Conservation (phyloP, 768 basidiomycete species). For the Paxillus ammoniavirescens region DNA sequence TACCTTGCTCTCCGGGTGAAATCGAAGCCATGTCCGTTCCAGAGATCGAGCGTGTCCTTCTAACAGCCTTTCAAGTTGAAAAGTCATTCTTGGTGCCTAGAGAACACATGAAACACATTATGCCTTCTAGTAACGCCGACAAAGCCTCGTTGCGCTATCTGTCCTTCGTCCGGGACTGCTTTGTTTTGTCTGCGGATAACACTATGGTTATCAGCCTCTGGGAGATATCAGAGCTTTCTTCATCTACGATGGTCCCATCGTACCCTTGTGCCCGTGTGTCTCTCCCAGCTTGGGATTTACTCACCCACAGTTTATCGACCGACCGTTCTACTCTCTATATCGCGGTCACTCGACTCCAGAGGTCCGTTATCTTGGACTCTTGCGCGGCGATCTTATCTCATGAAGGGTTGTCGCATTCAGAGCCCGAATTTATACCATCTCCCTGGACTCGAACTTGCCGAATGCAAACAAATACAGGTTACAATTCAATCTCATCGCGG, state of each 20-base stretch:
- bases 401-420: not conserved
- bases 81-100: conserved; percentile 14
- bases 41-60: conserved; percentile 14
- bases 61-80: conserved; percentile 3
- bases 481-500: conserved; percentile 5
- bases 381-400: not conserved
- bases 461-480: not conserved
- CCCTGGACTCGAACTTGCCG: conserved; percentile 1
- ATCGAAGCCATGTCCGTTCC: conserved; percentile 6
- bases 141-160: conserved; percentile 9
- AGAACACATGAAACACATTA: not conserved
- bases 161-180: conserved; percentile 20
- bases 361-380: conserved; percentile 8
- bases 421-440: conserved; percentile 11
- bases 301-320: not conserved
- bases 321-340: conserved; percentile 15
- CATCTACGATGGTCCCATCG: not conserved
- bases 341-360: conserved; percentile 6
- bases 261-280: not conserved
- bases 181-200: conserved; percentile 18
- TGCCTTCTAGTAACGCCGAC: not conserved
- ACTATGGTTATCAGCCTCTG: conserved; percentile 14
- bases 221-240: conserved; percentile 2
- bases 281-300: conserved; percentile 1
- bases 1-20: conserved; percentile 15